Evolutionary conservation across 495 filamentous ascomycete species (phyloP), one percentile per base, ranked within the genome.

Genomic region (Trichoderma erinaceum): DNA sequence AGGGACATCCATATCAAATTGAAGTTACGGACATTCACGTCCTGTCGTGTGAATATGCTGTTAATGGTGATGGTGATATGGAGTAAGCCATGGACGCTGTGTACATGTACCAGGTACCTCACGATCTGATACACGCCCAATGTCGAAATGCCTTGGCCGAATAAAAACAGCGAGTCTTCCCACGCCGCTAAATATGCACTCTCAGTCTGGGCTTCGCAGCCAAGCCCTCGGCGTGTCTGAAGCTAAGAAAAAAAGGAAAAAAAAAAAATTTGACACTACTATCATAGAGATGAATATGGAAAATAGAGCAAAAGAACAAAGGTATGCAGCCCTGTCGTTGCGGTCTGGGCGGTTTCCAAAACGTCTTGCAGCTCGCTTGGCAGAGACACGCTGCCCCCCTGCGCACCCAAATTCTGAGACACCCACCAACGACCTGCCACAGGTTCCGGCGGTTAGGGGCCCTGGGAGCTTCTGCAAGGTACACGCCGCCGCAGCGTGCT

Each of bases 321-420:
- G 2, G 29, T 29, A 29, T 29, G 4, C 1, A 29, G 11, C 27
- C 23, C 56, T 32, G 11, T 23, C 56, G 25, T 29, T 32, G 35
- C 35, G 35, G 35, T 6, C 35, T 61, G 56, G 27, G 56, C 56
- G 23, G 3, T 61, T 32, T 61, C 13, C 56, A 29, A 61, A 61
- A 32, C 56, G 56, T 61, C 29, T 61, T 61, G 56, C 56, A 15
- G 29, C 25, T 61, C 56, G 56, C 56, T 61, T 61, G 56, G 56
- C 56, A 32, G 56, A 18, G 11, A 61, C 25, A 48, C 44, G n/a
- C 35, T 48, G n/a, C 13, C 44, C 44, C 52, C 56, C 56, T 61
- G 56, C 56, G 5, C 27, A 11, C 56, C 56, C 56, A 25, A 38
- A 38, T 25, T 61, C 56, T 61, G 56, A 61, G 56, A 61, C 56